phyloP scores from a whole-genome alignment of 768 basidiomycete species.

The Boletus vinaceobasis region DNA sequence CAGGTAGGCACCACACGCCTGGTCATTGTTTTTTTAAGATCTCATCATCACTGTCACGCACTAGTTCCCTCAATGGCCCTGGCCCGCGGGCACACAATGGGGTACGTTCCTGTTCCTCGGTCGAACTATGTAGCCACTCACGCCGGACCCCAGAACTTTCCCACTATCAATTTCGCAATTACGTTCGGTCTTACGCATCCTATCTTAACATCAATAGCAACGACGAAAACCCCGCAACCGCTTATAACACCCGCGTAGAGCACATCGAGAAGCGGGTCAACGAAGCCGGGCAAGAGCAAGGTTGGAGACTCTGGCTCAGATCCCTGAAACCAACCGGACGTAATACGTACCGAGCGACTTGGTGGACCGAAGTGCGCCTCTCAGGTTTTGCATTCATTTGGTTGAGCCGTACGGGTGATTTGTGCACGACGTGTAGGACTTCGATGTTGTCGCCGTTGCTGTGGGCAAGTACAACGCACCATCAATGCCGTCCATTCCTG shows the following conservation, averaged over 20 bases:
- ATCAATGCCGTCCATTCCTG: constrained; percentile 13
- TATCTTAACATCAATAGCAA: constrained; percentile 22
- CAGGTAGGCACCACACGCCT: not conserved
- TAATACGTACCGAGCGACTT: constrained; percentile 31
- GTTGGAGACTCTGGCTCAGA: constrained; percentile 15
- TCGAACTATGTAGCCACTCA: not conserved
- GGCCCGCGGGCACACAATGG: constrained; percentile 15
- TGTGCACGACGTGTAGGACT: constrained; percentile 4
- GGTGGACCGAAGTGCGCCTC: constrained; percentile 17
- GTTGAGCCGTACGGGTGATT: no score
- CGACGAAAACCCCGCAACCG: constrained; percentile 36
- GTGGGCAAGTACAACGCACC: constrained; percentile 12
- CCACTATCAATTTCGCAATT: constrained; percentile 33
- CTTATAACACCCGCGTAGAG: constrained; percentile 50
- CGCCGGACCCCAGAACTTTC: constrained; percentile 24
- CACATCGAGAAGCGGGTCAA: constrained; percentile 38
- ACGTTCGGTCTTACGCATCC: constrained; percentile 22
- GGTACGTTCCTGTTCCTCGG: not conserved
- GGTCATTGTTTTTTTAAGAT: not conserved
- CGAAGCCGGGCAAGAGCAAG: constrained; percentile 4
- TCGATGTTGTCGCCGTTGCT: constrained; percentile 14
- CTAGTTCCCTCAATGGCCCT: constrained; percentile 16
- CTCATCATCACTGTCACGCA: rapidly evolving
- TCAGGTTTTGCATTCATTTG: not conserved
- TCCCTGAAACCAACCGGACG: constrained; percentile 4